Evolutionary conservation across 2,329 filamentous ascomycete species (phyloP).

Genomic region (Bretziella fagacearum): DNA sequence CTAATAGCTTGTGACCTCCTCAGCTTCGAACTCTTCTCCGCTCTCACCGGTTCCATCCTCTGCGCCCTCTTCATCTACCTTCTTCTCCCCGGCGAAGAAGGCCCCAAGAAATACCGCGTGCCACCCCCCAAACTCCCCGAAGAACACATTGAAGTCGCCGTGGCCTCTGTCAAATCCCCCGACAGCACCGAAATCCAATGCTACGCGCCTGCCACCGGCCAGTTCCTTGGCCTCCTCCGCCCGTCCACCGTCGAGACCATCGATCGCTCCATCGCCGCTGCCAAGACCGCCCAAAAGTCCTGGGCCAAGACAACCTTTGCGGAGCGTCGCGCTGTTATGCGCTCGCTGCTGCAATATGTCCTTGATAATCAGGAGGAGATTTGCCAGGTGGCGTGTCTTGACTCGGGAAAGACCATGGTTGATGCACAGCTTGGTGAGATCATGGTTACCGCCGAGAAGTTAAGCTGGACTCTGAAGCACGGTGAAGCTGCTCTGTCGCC

Average conservation of each 20-base stretch:
- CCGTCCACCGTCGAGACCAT: slow-evolving; percentile 62
- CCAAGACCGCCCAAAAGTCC: slow-evolving; percentile 53
- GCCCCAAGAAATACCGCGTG: slow-evolving; percentile 41
- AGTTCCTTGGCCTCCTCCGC: slow-evolving; percentile 61
- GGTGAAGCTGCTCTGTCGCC: slow-evolving; percentile 65
- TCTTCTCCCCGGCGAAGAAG: slow-evolving; percentile 20
- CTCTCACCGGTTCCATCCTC: slow-evolving; percentile 20
- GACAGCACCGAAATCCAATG: slow-evolving; percentile 58
- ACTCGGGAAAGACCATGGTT: slow-evolving; percentile 91
- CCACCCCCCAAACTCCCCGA: slow-evolving; percentile 43
- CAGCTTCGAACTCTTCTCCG: slow-evolving; percentile 20
- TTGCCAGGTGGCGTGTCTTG: slow-evolving; percentile 67
- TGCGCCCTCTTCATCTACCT: slow-evolving; percentile 21
- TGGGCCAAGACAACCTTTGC: slow-evolving; percentile 68
- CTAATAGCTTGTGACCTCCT: not conserved
- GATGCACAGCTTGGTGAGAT: slow-evolving; percentile 92
- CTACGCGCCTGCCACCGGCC: slow-evolving; percentile 78
- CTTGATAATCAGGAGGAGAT: slow-evolving; percentile 82
- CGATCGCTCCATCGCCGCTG: slow-evolving; percentile 58
- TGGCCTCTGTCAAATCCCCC: slow-evolving; percentile 45
- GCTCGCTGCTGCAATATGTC: slow-evolving; percentile 64
- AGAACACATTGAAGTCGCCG: slow-evolving; percentile 38
- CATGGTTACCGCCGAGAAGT: slow-evolving; percentile 80
- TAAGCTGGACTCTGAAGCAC: slow-evolving; percentile 84
- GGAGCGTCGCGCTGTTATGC: slow-evolving; percentile 61